A percentile compares a stretch with the other conserved stretches of the same genome.
phyloP scores from a whole-genome alignment of 2,329 filamentous ascomycete species.

The Alternaria rosae region DNA sequence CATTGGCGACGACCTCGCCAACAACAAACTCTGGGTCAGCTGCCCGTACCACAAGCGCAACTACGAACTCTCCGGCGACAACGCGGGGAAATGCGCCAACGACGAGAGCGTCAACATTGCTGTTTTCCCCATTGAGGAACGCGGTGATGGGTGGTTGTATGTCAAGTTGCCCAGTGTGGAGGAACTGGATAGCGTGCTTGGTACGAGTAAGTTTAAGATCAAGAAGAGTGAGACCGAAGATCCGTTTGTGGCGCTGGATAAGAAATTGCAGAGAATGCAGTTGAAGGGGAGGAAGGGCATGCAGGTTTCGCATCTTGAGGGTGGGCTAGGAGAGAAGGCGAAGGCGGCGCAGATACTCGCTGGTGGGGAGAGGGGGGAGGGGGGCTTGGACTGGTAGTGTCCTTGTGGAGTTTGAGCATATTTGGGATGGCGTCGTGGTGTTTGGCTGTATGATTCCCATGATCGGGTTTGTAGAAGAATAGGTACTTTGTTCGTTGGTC shows the following conservation, averaged over 20 bases:
- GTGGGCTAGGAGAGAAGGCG: conserved; percentile 53
- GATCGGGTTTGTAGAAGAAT: background rate
- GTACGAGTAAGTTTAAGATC: conserved; percentile 80
- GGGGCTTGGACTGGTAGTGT: conserved; percentile 55
- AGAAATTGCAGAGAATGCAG: conserved; percentile 57
- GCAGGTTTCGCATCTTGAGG: conserved; percentile 54
- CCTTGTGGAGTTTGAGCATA: background rate
- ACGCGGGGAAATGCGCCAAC: conserved; percentile 75
- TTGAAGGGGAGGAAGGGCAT: conserved; percentile 62
- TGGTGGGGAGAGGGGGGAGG: conserved; percentile 54
- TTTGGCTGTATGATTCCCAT: conserved; percentile 1
- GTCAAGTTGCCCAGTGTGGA: conserved; percentile 79
- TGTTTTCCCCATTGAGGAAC: conserved; percentile 78
- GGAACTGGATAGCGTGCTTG: conserved; percentile 80
- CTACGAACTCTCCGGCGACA: conserved; percentile 73
- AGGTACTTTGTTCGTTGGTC: background rate
- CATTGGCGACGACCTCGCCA: conserved; percentile 70
- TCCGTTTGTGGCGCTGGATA: conserved; percentile 65
- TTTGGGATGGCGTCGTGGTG: background rate
- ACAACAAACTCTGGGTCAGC: conserved; percentile 78
- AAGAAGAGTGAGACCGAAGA: conserved; percentile 70
- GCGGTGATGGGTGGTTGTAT: conserved; percentile 79
- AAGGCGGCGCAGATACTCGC: conserved; percentile 56
- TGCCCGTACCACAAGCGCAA: conserved; percentile 92
- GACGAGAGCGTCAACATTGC: conserved; percentile 80